Base-by-base conservation (phyloP, 805 yeast species). In the Blastobotrys americana region DNA sequence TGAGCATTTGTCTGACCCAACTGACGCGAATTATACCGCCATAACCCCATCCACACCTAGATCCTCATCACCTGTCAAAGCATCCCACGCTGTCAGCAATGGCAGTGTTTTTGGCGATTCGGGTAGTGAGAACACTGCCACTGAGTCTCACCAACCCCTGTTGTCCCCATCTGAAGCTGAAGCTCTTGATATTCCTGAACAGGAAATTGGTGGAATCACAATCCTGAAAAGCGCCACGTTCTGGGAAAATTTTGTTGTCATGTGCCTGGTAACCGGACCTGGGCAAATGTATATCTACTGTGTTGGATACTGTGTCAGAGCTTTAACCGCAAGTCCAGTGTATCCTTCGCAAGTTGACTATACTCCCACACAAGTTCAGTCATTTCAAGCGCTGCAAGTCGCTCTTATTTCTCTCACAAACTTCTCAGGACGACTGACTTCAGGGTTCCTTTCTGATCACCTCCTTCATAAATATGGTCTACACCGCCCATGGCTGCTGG, bases 261-360 rank as follows among this genome's bases (percentile, higher is more conserved):
- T 79, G n/a, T 75, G 84, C 0, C 50, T 80, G 16, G 57, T 76
- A 20, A 74, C 82, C 6, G 88, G 86, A 0, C 55, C 77, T 43
- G 82, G 87, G 18, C 89, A 82, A 55, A 74, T 80, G 72, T 84
- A 80, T 56, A 83, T 83, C 34, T 81, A 78, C 53, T 76, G 84
- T 0, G 76, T 82, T 27, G 93, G 93, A 0, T 80, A 78, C 56
- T 74, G 83, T 53, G 82, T 80, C n/a, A 65, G 69, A 41, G 75
- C 82, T 0, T 63, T 77, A 27, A 55, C 63, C 16, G 33, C 23
- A 5, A 19, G 22, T 31, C 33, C 15, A n/a, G 45, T 39, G 18
- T 41, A 51, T 3, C 41, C 35, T 15, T 34, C 36, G 4, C 43
- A 48, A 36, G 44, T 51, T 5, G 42, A 37, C 3, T 43, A 25